Evolutionary conservation across 148 eudicot genomes (phyloP), one percentile per base, ranked within the genome.

Genomic region (Gaultheria prostrata): DNA sequence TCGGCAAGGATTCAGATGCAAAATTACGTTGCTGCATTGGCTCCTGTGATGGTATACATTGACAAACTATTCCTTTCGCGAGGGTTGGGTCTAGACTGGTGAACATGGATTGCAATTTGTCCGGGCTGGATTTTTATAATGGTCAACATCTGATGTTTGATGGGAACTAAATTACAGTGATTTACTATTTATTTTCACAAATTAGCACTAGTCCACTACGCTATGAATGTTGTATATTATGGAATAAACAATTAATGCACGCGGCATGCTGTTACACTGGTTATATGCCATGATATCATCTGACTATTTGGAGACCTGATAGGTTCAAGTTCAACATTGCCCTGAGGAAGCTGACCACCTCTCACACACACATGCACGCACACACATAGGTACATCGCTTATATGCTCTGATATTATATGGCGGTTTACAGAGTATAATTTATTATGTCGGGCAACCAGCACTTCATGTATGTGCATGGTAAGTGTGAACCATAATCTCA

Each of bases 31-130:
- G 75, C 90, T 18, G 87, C 95, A 20, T 93, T 91, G 20, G 82
- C 86, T 17, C 89, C 92, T 45, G 91, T 97, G 80, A 90, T 94
- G 71, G 73, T 74, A 83, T 91, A 91, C 84, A 78, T 97, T 24
- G 94, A 97, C 85, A 79, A 90, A 69, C 93, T 97, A 82, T 97
- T 88, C 89, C 82, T 83, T 76, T 83, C 93, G 1, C 92, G 88
- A 85, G 92, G 86, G 46, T 81, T 97, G 81, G 99, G 99, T 20
- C 83, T 91, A 69, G 97, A 97, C 83, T 97, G 99, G 99, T 97
- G 87, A 89, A 69, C 70, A 2, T n/a, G 67, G 35, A 39, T 39
- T 80, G 72, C 72, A 67, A 13, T 67, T 67, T 67, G 72, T 13
- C 2, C 18, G n/a, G 8, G 26, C 18, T 10, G 8, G 15, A 12